Base-by-base conservation (phyloP, 225 moss, liverwort and hornwort species). In the Anthoceros angustus region DNA sequence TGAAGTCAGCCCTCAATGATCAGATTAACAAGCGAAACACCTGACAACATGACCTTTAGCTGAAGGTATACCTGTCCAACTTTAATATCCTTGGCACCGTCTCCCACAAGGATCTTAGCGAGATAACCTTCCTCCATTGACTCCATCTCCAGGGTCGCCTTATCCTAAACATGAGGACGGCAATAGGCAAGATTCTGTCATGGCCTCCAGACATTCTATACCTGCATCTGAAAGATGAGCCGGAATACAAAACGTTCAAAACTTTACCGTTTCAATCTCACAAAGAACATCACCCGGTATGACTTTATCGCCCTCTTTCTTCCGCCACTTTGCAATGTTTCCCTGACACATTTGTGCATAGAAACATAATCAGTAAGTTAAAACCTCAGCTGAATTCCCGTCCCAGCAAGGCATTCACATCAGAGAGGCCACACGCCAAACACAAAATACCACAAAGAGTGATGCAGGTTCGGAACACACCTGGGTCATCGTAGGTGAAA, bases 111-210 rank as follows among this genome's bases (percentile, higher is more conserved):
- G 67, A 95, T 91, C 71, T 91, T 95, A 0, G 88, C 95, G 6
- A 95, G 76, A 68, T 83, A 82, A 9, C 95, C 91, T 12, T 95
- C 91, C 68, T 95, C 91, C 95, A 95, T 95, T 2, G 83, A 88
- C 70, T 95, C 95, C 91, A 95, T 95, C 79, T 95, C 91, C 67
- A 95, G 55, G 18, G 91, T 95, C 39, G 91, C 91, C 72, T 95
- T 95, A 69, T 95, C 95, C 86, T 89, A 75, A 77, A 80, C 10
- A 72, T 23, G 41, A 41, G 18, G 20, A 40, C n/a, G 9, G 39
- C 39, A n/a, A 41, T 43, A 7, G 4, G 32, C 32, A 4, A 32
- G 32, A 32, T 32, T 32, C 2, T 32, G 32, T 32, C 32, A 32
- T 4, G 32, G 4, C 2, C 2, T 32, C 2, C 32, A 32, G 32